Evolutionary conservation across 2,329 filamentous ascomycete species (phyloP).

Genomic region (Podosphaera fusca): DNA sequence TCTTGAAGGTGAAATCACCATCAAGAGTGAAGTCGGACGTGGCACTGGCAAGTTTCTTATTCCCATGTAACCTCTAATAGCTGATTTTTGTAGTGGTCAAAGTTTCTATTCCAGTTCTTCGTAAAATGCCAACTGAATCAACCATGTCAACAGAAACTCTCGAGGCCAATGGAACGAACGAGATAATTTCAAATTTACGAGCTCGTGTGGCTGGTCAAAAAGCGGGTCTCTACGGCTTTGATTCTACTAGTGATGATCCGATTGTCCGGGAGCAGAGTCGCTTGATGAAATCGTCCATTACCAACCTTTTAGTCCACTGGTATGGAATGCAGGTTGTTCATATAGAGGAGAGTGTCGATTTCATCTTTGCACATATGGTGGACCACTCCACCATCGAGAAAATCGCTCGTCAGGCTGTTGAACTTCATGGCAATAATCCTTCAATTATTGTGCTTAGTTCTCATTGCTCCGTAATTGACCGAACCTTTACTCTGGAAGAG

Average conservation of each 20-base stretch:
- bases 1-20: conserved; percentile 34
- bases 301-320: conserved; percentile 13
- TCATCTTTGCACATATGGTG: conserved; percentile 14
- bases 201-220: conserved; percentile 7
- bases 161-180: conserved; percentile 10
- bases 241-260: conserved; percentile 8
- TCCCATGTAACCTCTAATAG: not conserved
- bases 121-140: conserved; percentile 10
- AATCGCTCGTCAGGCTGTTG: conserved; percentile 3
- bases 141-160: conserved; percentile 5
- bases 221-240: conserved; percentile 13
- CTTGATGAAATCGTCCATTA: conserved; percentile 11
- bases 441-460: conserved; percentile 14
- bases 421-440: conserved; percentile 4
- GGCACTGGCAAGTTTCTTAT: conserved; percentile 26
- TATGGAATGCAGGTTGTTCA: conserved; percentile 14
- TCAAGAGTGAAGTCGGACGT: conserved; percentile 28
- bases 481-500: conserved; percentile 3
- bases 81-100: conserved; percentile 12
- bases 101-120: conserved; percentile 14
- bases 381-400: conserved; percentile 5
- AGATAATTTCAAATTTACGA: conserved; percentile 9
- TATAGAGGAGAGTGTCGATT: conserved; percentile 7
- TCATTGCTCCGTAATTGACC: conserved; percentile 11
- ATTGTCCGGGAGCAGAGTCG: conserved; percentile 6